phyloP scores from a whole-genome alignment of 1,284 basidiomycete genomes.

The Stygiomarasmius scandens region DNA sequence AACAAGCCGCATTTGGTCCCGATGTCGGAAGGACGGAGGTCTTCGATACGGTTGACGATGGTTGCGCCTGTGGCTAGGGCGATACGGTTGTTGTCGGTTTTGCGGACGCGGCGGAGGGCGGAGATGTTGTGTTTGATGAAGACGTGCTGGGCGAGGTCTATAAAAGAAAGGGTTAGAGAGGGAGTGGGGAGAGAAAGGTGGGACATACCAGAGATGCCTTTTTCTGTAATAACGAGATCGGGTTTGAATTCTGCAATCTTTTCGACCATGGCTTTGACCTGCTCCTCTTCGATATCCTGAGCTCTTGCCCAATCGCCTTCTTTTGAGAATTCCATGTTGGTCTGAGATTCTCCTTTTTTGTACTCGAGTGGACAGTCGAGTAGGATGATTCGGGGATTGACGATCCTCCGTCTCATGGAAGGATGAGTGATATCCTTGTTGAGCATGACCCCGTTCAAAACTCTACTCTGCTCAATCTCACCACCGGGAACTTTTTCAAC shows the following conservation, averaged over 20 bases:
- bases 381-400: conserved; percentile 87
- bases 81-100: conserved; percentile 99
- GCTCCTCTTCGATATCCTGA: conserved; percentile 96
- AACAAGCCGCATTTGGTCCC: conserved; percentile 95
- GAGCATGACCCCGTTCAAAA: conserved; percentile 92
- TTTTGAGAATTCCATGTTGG: conserved; percentile 97
- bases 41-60: conserved; percentile 96
- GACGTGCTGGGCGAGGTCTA: conserved; percentile 94
- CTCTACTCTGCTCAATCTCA: conserved; percentile 91
- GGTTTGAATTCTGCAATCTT: conserved; percentile 94
- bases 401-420: conserved; percentile 92
- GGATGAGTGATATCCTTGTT: conserved; percentile 99
- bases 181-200: neutral
- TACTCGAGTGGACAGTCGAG: conserved; percentile 98
- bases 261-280: conserved; percentile 89
- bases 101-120: conserved; percentile 92
- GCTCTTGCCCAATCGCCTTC: conserved; percentile 94
- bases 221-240: conserved; percentile 95
- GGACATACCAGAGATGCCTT: conserved; percentile 87
- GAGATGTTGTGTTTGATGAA: conserved; percentile 90
- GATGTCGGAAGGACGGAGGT: conserved; percentile 89
- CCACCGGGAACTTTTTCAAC: conserved; percentile 98
- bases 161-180: neutral
- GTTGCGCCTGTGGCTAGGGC: conserved; percentile 95
- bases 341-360: conserved; percentile 98